phyloP scores from a whole-genome alignment of 306 rosid genomes.

The Arachis stenosperma region DNA sequence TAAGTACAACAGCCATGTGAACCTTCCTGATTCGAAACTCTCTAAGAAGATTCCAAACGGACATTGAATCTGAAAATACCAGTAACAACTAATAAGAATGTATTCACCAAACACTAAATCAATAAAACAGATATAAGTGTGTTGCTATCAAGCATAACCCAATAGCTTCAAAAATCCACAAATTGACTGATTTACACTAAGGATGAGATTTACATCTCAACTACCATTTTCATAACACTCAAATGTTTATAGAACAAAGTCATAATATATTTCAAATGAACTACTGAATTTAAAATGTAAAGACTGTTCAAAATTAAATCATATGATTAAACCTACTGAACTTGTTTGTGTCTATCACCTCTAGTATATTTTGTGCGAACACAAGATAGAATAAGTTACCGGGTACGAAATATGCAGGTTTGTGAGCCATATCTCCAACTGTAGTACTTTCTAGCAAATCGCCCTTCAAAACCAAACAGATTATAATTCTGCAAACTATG shows the following conservation, averaged over 20 bases:
- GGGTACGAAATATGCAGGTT: constrained; percentile 97
- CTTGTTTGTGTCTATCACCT: background rate
- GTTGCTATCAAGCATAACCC: constrained; percentile 6
- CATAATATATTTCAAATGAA: background rate
- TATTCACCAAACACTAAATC: constrained; percentile 23
- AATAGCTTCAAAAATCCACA: background rate
- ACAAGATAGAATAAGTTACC: constrained; percentile 61
- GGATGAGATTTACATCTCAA: background rate
- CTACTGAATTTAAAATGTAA: background rate
- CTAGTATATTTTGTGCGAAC: constrained; percentile 3
- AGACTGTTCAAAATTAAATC: background rate
- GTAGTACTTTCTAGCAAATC: constrained; percentile 82
- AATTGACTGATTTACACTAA: background rate
- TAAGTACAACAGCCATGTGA: constrained; percentile 99
- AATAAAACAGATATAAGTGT: constrained; percentile 3
- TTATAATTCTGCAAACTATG: constrained; percentile 63
- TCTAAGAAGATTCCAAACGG: constrained; percentile 99
- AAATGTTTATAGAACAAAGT: background rate
- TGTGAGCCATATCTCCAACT: constrained; percentile 96
- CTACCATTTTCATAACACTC: background rate
- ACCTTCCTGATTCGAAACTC: constrained; percentile 98
- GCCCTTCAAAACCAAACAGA: constrained; percentile 89
- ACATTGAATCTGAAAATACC: constrained; percentile 91
- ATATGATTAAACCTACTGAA: background rate
- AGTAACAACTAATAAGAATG: constrained; percentile 33